Conservation (phyloP, 352 stramenopile genomes). For the Globisporangium orthogonon region DNA sequence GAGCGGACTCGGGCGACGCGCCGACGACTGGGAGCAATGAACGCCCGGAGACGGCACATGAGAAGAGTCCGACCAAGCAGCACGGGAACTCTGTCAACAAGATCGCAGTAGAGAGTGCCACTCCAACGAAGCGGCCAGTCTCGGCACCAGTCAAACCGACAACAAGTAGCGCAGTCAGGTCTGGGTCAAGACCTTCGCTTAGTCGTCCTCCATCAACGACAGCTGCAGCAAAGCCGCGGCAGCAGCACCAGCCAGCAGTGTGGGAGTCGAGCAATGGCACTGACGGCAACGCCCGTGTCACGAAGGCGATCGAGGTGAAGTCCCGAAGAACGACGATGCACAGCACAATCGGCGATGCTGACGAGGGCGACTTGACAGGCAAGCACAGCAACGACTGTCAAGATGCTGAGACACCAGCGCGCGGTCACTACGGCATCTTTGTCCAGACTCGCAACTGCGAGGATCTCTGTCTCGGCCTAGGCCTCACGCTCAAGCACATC, state of each 20-base stretch:
- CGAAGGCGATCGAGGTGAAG: slow-evolving; percentile 5
- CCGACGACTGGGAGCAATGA: no score
- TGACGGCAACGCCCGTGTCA: neutral
- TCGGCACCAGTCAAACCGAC: slow-evolving; percentile 2
- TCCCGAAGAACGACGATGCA: neutral
- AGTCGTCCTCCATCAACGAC: neutral
- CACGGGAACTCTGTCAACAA: slow-evolving; percentile 1
- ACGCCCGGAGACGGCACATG: neutral
- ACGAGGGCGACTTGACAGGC: neutral
- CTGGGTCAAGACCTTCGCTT: neutral
- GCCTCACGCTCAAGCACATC: slow-evolving; percentile 46
- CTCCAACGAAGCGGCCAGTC: slow-evolving; percentile 4
- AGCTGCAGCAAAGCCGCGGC: neutral
- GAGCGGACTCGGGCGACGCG: no score
- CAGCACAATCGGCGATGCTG: neutral
- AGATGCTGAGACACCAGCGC: slow-evolving; percentile 17
- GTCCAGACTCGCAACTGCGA: slow-evolving; percentile 52
- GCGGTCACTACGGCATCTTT: slow-evolving; percentile 44
- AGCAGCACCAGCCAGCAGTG: neutral
- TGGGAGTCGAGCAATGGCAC: neutral
- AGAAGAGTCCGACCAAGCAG: slow-evolving; percentile 11
- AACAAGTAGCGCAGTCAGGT: neutral
- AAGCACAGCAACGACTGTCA: neutral
- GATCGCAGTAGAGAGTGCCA: slow-evolving; percentile 1
- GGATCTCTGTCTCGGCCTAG: slow-evolving; percentile 36